Percentiles rank a stretch among this genome's conserved stretches.
phyloP scores from a whole-genome alignment of 2,329 filamentous ascomycete genomes.

The Fusarium buharicum region DNA sequence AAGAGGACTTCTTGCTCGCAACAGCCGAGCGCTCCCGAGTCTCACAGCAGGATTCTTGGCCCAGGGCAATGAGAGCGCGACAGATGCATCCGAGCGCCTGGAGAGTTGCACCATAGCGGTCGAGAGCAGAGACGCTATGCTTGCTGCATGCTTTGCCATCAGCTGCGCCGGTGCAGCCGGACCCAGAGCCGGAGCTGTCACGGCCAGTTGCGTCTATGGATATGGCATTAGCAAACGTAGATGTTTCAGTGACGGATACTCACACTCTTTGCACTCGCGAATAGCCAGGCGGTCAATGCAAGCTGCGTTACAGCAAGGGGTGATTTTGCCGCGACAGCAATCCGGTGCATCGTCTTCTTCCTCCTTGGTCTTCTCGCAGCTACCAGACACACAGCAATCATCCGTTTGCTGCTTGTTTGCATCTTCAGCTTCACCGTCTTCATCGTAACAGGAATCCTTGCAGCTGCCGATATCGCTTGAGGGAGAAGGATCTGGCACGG shows the following conservation, averaged over 20 bases:
- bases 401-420: neutral
- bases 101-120: slow-evolving; percentile 56
- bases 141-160: slow-evolving; percentile 51
- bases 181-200: neutral
- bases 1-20: slow-evolving; percentile 40
- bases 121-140: slow-evolving; percentile 51
- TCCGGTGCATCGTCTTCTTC: slow-evolving; percentile 21
- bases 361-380: neutral
- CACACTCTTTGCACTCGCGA: slow-evolving; percentile 50
- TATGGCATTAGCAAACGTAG: slow-evolving; percentile 1
- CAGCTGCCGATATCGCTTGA: slow-evolving; percentile 3
- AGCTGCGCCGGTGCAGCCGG: slow-evolving; percentile 22
- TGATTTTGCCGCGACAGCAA: slow-evolving; percentile 56
- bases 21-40: slow-evolving; percentile 41
- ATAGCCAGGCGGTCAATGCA: slow-evolving; percentile 58
- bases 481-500: neutral
- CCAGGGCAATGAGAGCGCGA: slow-evolving; percentile 61
- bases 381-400: slow-evolving; percentile 6
- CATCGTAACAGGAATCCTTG: slow-evolving; percentile 20
- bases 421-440: neutral
- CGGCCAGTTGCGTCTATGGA: neutral
- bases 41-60: slow-evolving; percentile 62
- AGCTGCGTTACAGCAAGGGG: slow-evolving; percentile 56
- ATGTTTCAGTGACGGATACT: neutral
- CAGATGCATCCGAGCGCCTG: slow-evolving; percentile 65